Conservation (phyloP, 176 grass and related monocot species). For the Phyllostachys edulis region DNA sequence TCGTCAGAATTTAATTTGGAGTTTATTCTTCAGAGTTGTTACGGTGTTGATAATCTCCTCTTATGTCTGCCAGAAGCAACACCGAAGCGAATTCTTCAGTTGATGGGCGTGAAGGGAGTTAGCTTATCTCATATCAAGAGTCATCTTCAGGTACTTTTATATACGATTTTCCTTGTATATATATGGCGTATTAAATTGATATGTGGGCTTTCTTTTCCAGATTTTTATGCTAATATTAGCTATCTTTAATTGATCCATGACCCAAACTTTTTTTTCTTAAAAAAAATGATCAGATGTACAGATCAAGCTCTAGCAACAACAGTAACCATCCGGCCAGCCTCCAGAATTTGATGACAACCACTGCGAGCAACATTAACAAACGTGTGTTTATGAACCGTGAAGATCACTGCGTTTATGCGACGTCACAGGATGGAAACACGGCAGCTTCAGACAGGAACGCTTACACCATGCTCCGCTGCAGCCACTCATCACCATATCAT, state of each 20-base stretch:
- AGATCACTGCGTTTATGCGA: conserved; percentile 12
- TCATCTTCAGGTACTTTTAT: conserved; percentile 76
- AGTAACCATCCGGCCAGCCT: conserved; percentile 9
- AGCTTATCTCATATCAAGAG: conserved; percentile 95
- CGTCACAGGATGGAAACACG: conserved; percentile 25
- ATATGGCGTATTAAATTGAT: background rate
- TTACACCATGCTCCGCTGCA: background rate
- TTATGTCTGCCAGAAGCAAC: conserved; percentile 66
- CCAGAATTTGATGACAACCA: conserved; percentile 36
- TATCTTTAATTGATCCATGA: background rate
- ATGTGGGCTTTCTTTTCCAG: background rate
- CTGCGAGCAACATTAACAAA: conserved; percentile 26
- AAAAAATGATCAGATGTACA: conserved; percentile 64
- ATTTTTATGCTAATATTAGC: background rate
- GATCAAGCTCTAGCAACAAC: conserved; percentile 46
- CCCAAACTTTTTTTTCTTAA: background rate
- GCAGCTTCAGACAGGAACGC: conserved; percentile 18
- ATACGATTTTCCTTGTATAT: background rate
- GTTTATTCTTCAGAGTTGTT: background rate
- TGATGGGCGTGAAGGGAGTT: conserved; percentile 72
- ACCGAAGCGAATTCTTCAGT: conserved; percentile 83
- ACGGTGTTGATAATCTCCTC: conserved; percentile 4
- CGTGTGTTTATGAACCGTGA: conserved; percentile 4
- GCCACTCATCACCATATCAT: conserved; percentile 13
- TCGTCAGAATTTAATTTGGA: background rate